Evolutionary conservation across 192 early-diverging fungal genomes (phyloP).

Genomic region (Backusella psychrophila): DNA sequence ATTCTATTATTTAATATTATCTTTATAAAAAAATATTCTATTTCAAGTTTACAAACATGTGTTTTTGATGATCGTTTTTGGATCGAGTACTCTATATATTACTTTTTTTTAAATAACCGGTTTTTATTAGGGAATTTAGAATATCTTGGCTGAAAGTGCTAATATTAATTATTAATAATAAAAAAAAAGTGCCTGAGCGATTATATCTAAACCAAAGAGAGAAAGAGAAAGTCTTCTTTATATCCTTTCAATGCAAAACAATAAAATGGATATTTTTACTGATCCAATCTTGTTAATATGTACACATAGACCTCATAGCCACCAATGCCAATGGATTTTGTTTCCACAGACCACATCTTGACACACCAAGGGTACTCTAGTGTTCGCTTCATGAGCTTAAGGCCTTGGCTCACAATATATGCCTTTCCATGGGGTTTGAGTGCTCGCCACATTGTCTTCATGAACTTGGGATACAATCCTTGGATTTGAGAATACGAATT

Average conservation of each 20-base stretch:
- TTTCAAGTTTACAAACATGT: not conserved
- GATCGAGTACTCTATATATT: not conserved
- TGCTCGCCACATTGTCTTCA: slow-evolving; percentile 35
- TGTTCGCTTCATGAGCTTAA: slow-evolving; percentile 40
- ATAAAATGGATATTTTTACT: not conserved
- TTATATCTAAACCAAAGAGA: too few species aligned
- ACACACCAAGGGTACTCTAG: slow-evolving; percentile 30
- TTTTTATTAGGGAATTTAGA: not conserved
- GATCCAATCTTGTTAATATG: slow-evolving; percentile 15
- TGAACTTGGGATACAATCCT: slow-evolving; percentile 41
- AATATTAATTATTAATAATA: too few species aligned
- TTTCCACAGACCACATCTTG: slow-evolving; percentile 18
- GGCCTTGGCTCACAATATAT: slow-evolving; percentile 42
- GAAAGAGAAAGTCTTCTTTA: too few species aligned
- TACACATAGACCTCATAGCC: slow-evolving; percentile 31
- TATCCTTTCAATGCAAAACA: not conserved
- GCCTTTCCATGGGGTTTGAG: slow-evolving; percentile 36
- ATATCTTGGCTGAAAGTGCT: not conserved
- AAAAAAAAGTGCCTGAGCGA: too few species aligned
- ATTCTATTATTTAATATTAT: slow-evolving; percentile 1
- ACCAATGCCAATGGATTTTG: slow-evolving; percentile 20
- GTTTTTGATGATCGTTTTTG: not conserved
- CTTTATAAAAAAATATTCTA: not conserved
- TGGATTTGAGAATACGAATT: slow-evolving; percentile 14
- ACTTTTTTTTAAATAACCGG: not conserved